Base-by-base conservation (phyloP, 495 filamentous ascomycete species). In the Bombardia bombarda region DNA sequence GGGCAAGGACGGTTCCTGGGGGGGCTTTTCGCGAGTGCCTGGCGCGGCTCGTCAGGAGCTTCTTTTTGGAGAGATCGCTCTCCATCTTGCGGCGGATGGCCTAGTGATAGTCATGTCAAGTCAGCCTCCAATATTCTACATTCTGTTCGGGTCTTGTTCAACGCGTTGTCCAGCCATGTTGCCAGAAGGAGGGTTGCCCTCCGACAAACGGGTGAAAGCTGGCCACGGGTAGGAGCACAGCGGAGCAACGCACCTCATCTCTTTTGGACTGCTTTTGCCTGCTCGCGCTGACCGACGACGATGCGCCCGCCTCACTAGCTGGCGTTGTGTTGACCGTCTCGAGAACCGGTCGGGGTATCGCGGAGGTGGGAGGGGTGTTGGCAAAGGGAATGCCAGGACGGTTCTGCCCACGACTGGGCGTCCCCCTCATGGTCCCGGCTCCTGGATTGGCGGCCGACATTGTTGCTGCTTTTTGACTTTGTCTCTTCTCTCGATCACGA, bases 31-130 rank as follows among this genome's bases (percentile, higher is more conserved):
- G 81, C 35, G 84, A 86, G 47, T 84, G 83, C 47, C 88, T 79
- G 34, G 89, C 79, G 46, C 88, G 82, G 43, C 77, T 68, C 41
- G 80, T 77, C 32, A 78, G 69, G 48, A 89, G 80, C 66, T 85
- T 95, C 74, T 96, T 96, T 66, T 97, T 98, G 75, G 77, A 92
- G 71, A 99, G 87, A 62, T 99, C 92, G 54, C 77, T 87, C 73
- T 97, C 92, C 75, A 97, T 78, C 72, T 94, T 96, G 49, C 82
- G 83, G 50, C 92, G 86, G 62, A 99, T 97, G 31, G 92, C 92
- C 92, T 98, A 56, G 31, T 40, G 40, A 26, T 28, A 33, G 35
- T n/a, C n/a, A 32, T 16, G 7, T 6, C 25, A 28, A 38, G 50
- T 68, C 44, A 65, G 68, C 25, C 53, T 51, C 41, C 42, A 51